Conservation (phyloP, 257 asterid genomes). For the Ajuga chamaepitys region DNA sequence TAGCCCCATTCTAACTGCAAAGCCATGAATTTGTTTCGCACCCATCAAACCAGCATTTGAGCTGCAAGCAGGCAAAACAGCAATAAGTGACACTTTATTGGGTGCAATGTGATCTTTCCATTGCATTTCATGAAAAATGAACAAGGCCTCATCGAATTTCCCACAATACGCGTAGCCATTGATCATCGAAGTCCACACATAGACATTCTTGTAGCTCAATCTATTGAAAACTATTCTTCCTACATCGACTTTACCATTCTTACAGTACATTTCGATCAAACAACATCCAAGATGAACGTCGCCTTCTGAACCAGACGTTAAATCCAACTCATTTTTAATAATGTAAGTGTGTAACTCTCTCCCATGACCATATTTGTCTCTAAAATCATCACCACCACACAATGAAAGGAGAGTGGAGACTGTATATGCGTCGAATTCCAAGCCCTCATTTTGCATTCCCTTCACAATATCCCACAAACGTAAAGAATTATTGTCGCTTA, state of each 20-base stretch:
- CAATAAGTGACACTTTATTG: conserved; percentile 54
- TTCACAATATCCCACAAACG: conserved; percentile 38
- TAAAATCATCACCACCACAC: conserved; percentile 19
- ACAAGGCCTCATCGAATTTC: conserved; percentile 36
- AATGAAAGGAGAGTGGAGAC: conserved; percentile 47
- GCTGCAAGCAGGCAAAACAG: conserved; percentile 47
- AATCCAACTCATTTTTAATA: conserved; percentile 30
- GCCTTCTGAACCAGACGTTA: conserved; percentile 7
- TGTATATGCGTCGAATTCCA: conserved; percentile 40
- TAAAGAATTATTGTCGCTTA: background rate
- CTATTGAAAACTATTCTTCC: conserved; percentile 50
- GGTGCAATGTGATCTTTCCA: conserved; percentile 31
- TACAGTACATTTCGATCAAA: conserved; percentile 62
- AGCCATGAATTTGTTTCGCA: conserved; percentile 60
- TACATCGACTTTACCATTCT: conserved; percentile 23
- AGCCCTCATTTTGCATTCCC: conserved; percentile 49
- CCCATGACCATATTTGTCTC: conserved; percentile 23
- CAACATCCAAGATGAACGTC: conserved; percentile 62
- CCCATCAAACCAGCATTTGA: conserved; percentile 44
- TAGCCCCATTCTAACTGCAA: conserved; percentile 42
- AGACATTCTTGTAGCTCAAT: conserved; percentile 36
- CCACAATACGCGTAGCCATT: conserved; percentile 47
- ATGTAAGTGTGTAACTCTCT: conserved; percentile 56
- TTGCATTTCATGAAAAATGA: conserved; percentile 54
- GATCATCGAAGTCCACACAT: conserved; percentile 62